Evolutionary conservation across 2,329 filamentous ascomycete species (phyloP), one percentile per base, ranked within the genome.

Genomic region (Colletotrichum sidae): DNA sequence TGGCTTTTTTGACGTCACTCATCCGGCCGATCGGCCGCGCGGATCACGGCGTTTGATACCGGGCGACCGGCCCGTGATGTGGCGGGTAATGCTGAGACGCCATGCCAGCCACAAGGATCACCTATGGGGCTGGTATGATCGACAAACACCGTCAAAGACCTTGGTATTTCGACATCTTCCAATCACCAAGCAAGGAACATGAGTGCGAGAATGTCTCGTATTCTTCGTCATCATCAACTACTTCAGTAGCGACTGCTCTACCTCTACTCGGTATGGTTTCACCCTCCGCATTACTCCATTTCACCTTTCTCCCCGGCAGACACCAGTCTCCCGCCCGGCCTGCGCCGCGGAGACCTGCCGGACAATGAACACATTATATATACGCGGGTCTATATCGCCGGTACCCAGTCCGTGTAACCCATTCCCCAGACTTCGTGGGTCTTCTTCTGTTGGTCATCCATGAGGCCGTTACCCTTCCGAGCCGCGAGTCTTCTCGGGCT

Each of bases 181-280:
- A 13, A 34, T 34, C 1, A 41, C 38, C 9, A 33, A 11, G 25
- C 15, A 46, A 3, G 7, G 9, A 35, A 13, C 10, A 12, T 25
- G 0, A n/a, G 5, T 33, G 39, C 45, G 41, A 41, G 58, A 61
- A 51, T 46, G 45, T 62, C 58, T 63, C 58, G 47, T 50, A 49
- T 63, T 65, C 9, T 50, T 57, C 46, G 35, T 45, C 13, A 33
- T 61, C 63, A 66, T 66, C 63, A 63, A 66, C 63, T 66, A 63
- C 63, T 56, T 54, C 65, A 66, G 65, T 69, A 69, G 67, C 67
- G 67, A 69, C 60, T 69, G 67, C 56, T 66, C 54, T 69, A 69
- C 57, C 61, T 68, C 61, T 61, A 65, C 57, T 39, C 51, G 55
- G 51, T 69, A 66, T 56, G 51, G 45, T 33, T 35, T 12, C 50